phyloP scores from a whole-genome alignment of 2,329 filamentous ascomycete species.

The Ophiostoma fasciatum region DNA sequence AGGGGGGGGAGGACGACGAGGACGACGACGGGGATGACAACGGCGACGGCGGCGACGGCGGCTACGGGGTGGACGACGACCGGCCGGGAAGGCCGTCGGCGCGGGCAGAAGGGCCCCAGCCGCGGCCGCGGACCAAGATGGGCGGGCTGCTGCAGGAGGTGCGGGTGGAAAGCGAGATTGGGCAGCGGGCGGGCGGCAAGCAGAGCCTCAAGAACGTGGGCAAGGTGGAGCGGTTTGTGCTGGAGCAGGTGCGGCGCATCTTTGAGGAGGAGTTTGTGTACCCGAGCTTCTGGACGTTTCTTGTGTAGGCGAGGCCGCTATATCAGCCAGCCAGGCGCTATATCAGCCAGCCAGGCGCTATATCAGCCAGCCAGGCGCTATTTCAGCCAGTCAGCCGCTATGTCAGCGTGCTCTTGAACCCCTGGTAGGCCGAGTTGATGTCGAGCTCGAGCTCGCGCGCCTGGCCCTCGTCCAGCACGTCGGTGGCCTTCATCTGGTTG shows the following conservation, averaged over 20 bases:
- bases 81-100: too few relatives aligned
- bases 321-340: too few relatives aligned
- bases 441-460: constrained; percentile 81
- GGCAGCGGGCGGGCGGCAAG: constrained; percentile 77
- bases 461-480: constrained; percentile 77
- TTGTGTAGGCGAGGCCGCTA: too few relatives aligned
- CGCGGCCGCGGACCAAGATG: constrained; percentile 23
- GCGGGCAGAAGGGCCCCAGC: constrained; percentile 1
- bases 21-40: not conserved
- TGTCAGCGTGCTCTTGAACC: constrained; percentile 69
- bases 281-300: constrained; percentile 95
- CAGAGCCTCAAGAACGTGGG: constrained; percentile 96
- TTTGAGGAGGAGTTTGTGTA: constrained; percentile 99
- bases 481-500: constrained; percentile 94
- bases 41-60: not conserved
- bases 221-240: constrained; percentile 93
- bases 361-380: too few relatives aligned
- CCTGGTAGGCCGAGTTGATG: constrained; percentile 86
- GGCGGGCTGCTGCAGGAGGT: constrained; percentile 84
- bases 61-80: too few relatives aligned
- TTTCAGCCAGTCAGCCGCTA: too few relatives aligned
- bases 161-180: constrained; percentile 93
- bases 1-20: constrained; percentile 21
- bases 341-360: too few relatives aligned
- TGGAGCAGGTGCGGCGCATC: constrained; percentile 90